Base-by-base conservation (phyloP, 2,329 filamentous ascomycete species). In the Dothideomycetes sp. region DNA sequence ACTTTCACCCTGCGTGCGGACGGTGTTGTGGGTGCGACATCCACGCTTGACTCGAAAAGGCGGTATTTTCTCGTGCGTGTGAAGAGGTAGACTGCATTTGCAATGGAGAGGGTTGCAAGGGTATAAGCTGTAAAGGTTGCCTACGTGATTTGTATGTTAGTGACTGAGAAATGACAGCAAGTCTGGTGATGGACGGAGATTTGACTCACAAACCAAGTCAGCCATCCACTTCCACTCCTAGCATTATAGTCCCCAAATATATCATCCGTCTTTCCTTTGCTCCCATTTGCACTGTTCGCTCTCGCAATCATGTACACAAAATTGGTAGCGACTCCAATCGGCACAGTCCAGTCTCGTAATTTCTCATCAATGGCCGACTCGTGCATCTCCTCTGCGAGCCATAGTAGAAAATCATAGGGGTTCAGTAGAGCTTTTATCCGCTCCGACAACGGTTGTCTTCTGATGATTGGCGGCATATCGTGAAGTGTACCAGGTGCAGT, bases 361-460 rank as follows among this genome's bases (percentile, higher is more conserved):
- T 75, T 66, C 15, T 89, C 85, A 50, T 95, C 84, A 79, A 87
- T 93, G 52, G 94, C 84, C 55, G 82, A 80, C 19, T 86, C 86
- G 57, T 95, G 88, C 44, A 98, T 73, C 63, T 94, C 85, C 58
- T 96, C 89, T 0, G 85, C 93, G 2, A 94, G 62, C 83, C 86
- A 94, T 14, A 98, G 76, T 39, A 91, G 65, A 54, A 89, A 84
- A 63, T 98, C 91, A 65, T 84, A 81, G 3, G 85, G 86, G 55
- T 96, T 89, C 43, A 95, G 67, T 59, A 78, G 78, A 41, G 83
- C 72, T 57, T 78, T 77, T 59, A 96, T 73, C 59, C 89, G 84
- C 70, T 96, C 82, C 19, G 65, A 58, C 50, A 94, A 73, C 58
- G 91, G 81, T 57, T 77, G 77, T 52, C 78, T 79, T 57, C 91